Evolutionary conservation across 2,329 filamentous ascomycete species (phyloP).

Genomic region (Diplodia corticola): DNA sequence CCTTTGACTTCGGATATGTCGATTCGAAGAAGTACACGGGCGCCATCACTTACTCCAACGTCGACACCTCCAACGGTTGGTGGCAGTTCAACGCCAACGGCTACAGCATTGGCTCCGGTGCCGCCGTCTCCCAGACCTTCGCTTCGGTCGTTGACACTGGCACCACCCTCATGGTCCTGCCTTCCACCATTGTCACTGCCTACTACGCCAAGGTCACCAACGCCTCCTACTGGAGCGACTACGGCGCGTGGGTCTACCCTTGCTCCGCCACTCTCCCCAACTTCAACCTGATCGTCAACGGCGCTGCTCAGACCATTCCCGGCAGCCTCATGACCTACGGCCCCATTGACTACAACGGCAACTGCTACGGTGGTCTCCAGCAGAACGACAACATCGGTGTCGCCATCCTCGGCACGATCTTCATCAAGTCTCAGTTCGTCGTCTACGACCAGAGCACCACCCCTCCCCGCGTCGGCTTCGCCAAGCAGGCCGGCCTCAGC

Average conservation of each 20-base stretch:
- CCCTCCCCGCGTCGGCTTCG: slow-evolving; percentile 14
- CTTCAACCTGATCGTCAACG: slow-evolving; percentile 54
- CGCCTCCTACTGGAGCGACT: slow-evolving; percentile 48
- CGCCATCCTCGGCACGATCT: slow-evolving; percentile 74
- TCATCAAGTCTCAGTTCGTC: slow-evolving; percentile 75
- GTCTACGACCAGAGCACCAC: slow-evolving; percentile 11
- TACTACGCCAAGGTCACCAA: slow-evolving; percentile 62
- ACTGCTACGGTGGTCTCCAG: slow-evolving; percentile 78
- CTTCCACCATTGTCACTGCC: slow-evolving; percentile 52
- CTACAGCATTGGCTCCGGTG: slow-evolving; percentile 54
- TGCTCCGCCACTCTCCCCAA: slow-evolving; percentile 53
- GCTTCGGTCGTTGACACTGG: slow-evolving; percentile 68
- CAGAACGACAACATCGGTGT: slow-evolving; percentile 57
- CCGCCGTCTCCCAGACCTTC: slow-evolving; percentile 43
- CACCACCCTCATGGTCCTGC: slow-evolving; percentile 65
- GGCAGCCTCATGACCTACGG: slow-evolving; percentile 59
- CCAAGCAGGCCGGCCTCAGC: slow-evolving; percentile 8
- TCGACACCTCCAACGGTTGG: slow-evolving; percentile 61
- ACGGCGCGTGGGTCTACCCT: slow-evolving; percentile 59
- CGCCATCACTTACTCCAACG: slow-evolving; percentile 55
- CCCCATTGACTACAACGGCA: slow-evolving; percentile 39
- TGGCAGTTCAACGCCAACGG: slow-evolving; percentile 62
- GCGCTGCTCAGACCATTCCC: slow-evolving; percentile 53
- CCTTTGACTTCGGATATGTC: slow-evolving; percentile 62
- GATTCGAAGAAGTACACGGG: slow-evolving; percentile 61